Evolutionary conservation across 352 stramenopile species (phyloP), one percentile per base, ranked within the genome.

Genomic region (Phytophthora ohioensis): DNA sequence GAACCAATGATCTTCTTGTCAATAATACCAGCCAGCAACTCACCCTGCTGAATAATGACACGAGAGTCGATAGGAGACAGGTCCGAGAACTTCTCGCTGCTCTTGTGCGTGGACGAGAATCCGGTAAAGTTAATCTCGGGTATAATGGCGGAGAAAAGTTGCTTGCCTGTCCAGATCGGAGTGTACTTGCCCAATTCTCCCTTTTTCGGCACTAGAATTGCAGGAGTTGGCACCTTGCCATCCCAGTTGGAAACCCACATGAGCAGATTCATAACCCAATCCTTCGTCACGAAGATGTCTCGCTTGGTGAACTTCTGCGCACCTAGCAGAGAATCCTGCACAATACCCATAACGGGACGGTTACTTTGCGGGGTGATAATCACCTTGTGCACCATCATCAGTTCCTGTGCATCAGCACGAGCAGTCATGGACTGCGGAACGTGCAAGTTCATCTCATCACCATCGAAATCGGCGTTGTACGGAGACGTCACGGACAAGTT

Each of bases 401-500:
- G 90, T 61, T 99, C 88, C 72, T 99, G 94, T 7, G 96, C 96
- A 80, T 99, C 98, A 13, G 98, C 97, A 66, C 96, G 88, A 57
- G 98, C 98, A 36, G 97, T 93, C 63, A 99, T 87, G n/a, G 94
- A 98, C 85, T 99, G 98, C 42, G 96, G 97, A 4, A 98, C 92
- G 81, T 99, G 95, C 61, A 99, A 85, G 80, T 99, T 99, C 98
- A 99, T 99, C 82, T 99, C 98, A 76, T 99, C 98, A 53, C 98
- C 98, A 90, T 99, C 98, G 73, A 99, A 99, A 92, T 99, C 98
- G 64, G 98, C 98, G 79, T 99, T 99, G 85, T 99, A 99, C 34
- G 98, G 98, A 21, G 97, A 97, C 5, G 98, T 99, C 15, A 97
- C 91, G 45, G 92, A 99, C 57, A 99, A 82, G 76, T 99, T 99